A percentile compares a stretch with the other conserved stretches of the same genome.
Conservation (phyloP, 2,329 filamentous ascomycete species). For the Paradendryphiella salina region DNA sequence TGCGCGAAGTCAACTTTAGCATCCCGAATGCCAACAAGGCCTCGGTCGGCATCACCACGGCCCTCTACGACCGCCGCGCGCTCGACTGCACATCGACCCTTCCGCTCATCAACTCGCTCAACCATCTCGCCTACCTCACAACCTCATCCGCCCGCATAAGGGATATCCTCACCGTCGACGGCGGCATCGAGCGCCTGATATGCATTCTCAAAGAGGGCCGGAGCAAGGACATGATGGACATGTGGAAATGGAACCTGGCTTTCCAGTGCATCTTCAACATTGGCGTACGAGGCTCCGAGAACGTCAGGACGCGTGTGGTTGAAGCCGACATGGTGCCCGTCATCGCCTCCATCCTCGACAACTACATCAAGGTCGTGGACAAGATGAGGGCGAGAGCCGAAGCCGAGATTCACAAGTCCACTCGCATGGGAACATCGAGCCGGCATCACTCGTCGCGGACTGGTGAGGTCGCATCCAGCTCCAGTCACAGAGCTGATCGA, state of each 20-base stretch:
- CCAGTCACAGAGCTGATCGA: conserved; percentile 50
- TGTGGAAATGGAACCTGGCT: conserved; percentile 99
- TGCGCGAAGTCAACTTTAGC: conserved; percentile 99
- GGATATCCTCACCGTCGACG: conserved; percentile 97
- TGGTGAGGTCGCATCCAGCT: conserved; percentile 43
- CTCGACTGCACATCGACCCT: conserved; percentile 98
- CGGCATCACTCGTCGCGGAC: conserved; percentile 49
- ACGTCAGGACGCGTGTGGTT: conserved; percentile 89
- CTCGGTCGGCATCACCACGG: conserved; percentile 96
- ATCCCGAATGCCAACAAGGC: conserved; percentile 99
- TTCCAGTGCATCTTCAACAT: conserved; percentile 99
- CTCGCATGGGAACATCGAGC: conserved; percentile 47
- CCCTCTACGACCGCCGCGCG: conserved; percentile 93
- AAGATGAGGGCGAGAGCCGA: conserved; percentile 86
- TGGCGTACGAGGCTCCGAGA: conserved; percentile 91
- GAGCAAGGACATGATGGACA: conserved; percentile 98
- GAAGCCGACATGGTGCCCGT: conserved; percentile 99
- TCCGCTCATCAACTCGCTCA: conserved; percentile 97
- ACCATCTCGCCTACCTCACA: conserved; percentile 96
- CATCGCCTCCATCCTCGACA: conserved; percentile 96
- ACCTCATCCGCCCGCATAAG: conserved; percentile 96
- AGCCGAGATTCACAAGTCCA: conserved; percentile 69
- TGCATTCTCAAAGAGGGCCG: conserved; percentile 97
- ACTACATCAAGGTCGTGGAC: conserved; percentile 96
- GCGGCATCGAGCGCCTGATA: conserved; percentile 92